Percentiles rank a stretch among this genome's conserved stretches.
phyloP scores from a whole-genome alignment of 768 basidiomycete genomes.

The Boletus eberwhitei region DNA sequence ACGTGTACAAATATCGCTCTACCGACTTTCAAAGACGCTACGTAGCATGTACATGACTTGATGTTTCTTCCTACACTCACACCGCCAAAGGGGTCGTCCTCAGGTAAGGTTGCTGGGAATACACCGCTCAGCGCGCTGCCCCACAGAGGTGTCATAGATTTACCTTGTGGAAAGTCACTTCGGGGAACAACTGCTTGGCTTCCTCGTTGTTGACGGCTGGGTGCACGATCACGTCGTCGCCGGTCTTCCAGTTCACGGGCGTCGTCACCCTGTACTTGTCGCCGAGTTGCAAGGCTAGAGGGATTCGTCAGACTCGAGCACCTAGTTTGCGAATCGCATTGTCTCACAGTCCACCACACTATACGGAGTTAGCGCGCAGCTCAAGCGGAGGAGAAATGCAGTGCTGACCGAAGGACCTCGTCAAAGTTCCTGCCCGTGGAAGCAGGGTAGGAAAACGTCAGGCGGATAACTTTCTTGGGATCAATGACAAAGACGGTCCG shows the following conservation, averaged over 20 bases:
- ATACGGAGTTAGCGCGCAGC: constrained; percentile 6
- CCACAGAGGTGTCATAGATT: constrained; percentile 6
- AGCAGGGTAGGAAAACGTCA: constrained; percentile 90
- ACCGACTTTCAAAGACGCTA: background rate
- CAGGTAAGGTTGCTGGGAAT: constrained; percentile 68
- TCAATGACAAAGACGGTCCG: constrained; percentile 98
- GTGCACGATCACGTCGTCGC: constrained; percentile 93
- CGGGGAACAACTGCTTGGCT: constrained; percentile 88
- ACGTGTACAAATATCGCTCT: constrained; percentile 16
- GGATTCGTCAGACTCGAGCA: constrained; percentile 22
- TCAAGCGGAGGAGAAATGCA: background rate
- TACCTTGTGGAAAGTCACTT: constrained; percentile 77
- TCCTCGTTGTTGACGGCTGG: constrained; percentile 80
- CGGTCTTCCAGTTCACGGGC: constrained; percentile 93
- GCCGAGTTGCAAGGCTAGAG: constrained; percentile 78
- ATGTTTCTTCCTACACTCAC: constrained; percentile 7
- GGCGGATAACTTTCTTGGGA: constrained; percentile 91
- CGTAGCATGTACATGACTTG: background rate
- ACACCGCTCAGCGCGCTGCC: background rate
- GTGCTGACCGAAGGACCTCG: constrained; percentile 55
- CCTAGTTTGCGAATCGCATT: constrained; percentile 33
- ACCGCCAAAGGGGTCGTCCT: constrained; percentile 65
- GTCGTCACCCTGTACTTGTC: constrained; percentile 84
- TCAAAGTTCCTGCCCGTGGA: constrained; percentile 93
- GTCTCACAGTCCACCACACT: constrained; percentile 73